Evolutionary conservation across 2,329 filamentous ascomycete genomes (phyloP), one percentile per base, ranked within the genome.

Genomic region (Trichothecium sympodiale): DNA sequence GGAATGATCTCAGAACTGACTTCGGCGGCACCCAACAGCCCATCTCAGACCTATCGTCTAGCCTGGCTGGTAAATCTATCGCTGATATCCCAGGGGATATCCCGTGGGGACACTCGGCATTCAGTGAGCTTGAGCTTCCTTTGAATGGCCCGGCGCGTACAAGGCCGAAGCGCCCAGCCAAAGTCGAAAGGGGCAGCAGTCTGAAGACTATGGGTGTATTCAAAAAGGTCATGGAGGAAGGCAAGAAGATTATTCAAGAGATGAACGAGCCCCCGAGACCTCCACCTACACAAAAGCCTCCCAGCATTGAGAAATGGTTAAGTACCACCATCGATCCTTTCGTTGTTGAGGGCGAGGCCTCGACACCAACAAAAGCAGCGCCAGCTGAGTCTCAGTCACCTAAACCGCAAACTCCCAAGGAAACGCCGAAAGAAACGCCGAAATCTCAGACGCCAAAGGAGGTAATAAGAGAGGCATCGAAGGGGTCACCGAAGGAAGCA

Each of bases 301-400:
- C 69, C 1, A 79, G 67, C 46, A 80, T 80, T 36, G 76, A 80
- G 49, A 77, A 68, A 16, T 80, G 76, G 76, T 58, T 80, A 17
- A 74, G 71, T 46, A 66, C 61, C 16, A 80, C 76, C 0, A 67
- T 77, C 12, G 76, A 80, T 45, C 73, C 75, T 4, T 77, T 77
- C 47, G 61, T 77, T 3, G 74, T 78, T 13, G 29, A 33, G 13
- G 7, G 35, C 12, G 29, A 41, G n/a, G 35, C 35, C 5, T 12
- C 28, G 6, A 14, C 29, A 17, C 17, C 20, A 5, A 13, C 12
- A n/a, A 30, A 30, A 12, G 8, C 23, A 5, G 4, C 12, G 5
- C 41, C 51, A 29, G 28, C 31, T 27, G 38, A 28, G 26, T 30
- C 33, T 8, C 41, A 42, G 32, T 32, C 51, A 3, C 33, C 45